phyloP scores from a whole-genome alignment of 2,329 filamentous ascomycete species.

The Coleophoma cylindrospora region DNA sequence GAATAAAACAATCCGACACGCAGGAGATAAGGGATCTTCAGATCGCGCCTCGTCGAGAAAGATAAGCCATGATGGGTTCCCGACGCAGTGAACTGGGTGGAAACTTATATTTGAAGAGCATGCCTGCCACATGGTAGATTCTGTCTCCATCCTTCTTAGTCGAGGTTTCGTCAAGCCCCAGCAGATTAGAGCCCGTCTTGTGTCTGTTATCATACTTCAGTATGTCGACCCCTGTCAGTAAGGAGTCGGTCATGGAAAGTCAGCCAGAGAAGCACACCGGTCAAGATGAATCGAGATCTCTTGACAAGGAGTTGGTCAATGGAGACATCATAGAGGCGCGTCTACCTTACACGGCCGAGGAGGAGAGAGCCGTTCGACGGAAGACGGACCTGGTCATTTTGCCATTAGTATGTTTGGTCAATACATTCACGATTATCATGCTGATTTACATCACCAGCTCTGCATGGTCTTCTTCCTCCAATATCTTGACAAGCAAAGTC shows the following conservation, averaged over 20 bases:
- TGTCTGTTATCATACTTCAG: neutral
- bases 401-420: constrained; percentile 19
- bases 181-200: no score
- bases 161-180: no score
- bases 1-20: no score
- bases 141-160: no score
- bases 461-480: constrained; percentile 38
- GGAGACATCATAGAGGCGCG: neutral
- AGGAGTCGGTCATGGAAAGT: neutral
- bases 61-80: no score
- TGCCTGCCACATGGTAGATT: no score
- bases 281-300: neutral
- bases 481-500: constrained; percentile 42
- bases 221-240: neutral
- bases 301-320: neutral
- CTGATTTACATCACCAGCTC: constrained; percentile 23
- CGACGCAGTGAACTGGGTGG: no score
- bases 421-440: neutral
- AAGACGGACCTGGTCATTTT: constrained; percentile 29
- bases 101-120: no score
- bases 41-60: no score
- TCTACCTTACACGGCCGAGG: constrained; percentile 22
- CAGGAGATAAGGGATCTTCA: no score
- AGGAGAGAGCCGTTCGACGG: constrained; percentile 25
- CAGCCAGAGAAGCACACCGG: neutral